Base-by-base conservation (phyloP, 2,329 filamentous ascomycete genomes). In the Aspergillus sp. region DNA sequence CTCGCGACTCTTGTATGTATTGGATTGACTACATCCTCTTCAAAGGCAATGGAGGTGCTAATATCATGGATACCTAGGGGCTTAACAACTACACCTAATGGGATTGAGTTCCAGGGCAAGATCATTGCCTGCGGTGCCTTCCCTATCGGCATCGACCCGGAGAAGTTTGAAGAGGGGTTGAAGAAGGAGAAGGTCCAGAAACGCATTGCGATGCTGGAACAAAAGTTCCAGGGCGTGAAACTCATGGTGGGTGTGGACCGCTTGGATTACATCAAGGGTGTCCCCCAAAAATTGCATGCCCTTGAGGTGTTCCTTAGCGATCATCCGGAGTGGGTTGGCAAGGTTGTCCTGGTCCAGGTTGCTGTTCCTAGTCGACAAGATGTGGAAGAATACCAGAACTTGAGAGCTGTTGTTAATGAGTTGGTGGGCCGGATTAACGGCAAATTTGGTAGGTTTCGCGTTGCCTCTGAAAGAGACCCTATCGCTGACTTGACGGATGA, bases 201-300 rank as follows among this genome's bases (percentile, higher is more conserved):
- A 70, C 90, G 94, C 61, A 96, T 99, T 68, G 88, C 88, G 3
- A 87, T 89, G 1, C 83, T 98, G 4, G 88, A 90, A 71, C 89
- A 90, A 73, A 97, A 96, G 77, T 99, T 98, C 72, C 90, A 96
- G 66, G 94, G 93, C 50, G 91, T 96, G 69, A 97, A 97, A 80
- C 85, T 98, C 65, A 96, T 99, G 69, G 94, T 98, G 39, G 94
- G 95, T 64, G 95, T 98, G 54, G 95, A 99, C 75, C 90, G 95
- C 53, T 85, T 98, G 54, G 95, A 99, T 78, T 98, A 99, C 79
- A 98, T 98, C 86, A 98, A 98, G 80, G 95, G 95, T 64, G 93
- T 99, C 8, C 95, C 95, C 0, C 95, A 99, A 78, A 99, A 99
- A 77, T 83, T 99, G 8, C 95, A 98, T 72, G 94, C 95, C 2